phyloP scores from a whole-genome alignment of 345 rosid genomes.

The Toxicodendron radicans region DNA sequence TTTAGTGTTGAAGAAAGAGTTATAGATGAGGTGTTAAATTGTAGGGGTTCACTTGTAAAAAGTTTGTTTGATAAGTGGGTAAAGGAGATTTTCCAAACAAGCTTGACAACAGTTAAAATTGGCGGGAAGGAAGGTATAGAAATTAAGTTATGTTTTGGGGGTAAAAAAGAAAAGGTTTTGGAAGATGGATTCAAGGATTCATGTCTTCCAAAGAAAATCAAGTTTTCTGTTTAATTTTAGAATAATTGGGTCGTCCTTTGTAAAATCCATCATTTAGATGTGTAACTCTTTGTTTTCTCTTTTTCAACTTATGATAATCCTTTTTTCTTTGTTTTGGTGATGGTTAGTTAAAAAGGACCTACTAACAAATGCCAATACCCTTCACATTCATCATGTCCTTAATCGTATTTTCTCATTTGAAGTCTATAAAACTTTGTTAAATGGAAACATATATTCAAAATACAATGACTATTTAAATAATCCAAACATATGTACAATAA shows the following conservation, averaged over 20 bases:
- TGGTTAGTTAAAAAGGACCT: too few species aligned
- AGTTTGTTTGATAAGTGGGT: conserved; percentile 74
- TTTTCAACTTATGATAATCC: neutral
- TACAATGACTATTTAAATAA: too few species aligned
- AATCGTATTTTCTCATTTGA: too few species aligned
- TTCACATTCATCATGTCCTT: too few species aligned
- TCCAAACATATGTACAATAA: too few species aligned
- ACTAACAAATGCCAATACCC: too few species aligned
- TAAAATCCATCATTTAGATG: conserved; percentile 30
- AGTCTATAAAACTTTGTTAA: too few species aligned
- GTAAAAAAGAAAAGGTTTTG: conserved; percentile 25
- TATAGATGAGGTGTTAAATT: conserved; percentile 44
- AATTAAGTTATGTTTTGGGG: conserved; percentile 48
- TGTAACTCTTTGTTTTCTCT: conserved; percentile 28
- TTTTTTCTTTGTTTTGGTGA: neutral
- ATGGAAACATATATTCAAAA: too few species aligned
- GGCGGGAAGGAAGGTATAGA: conserved; percentile 38
- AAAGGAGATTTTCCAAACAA: conserved; percentile 61
- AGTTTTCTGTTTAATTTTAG: conserved; percentile 31
- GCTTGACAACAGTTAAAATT: conserved; percentile 39
- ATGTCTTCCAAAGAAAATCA: conserved; percentile 59
- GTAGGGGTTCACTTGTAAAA: conserved; percentile 35
- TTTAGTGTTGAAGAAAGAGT: conserved; percentile 58
- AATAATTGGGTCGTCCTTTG: conserved; percentile 25
- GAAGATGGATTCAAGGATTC: conserved; percentile 49